Conservation (phyloP, 805 yeast genomes). For the Myxozyma geophila region DNA sequence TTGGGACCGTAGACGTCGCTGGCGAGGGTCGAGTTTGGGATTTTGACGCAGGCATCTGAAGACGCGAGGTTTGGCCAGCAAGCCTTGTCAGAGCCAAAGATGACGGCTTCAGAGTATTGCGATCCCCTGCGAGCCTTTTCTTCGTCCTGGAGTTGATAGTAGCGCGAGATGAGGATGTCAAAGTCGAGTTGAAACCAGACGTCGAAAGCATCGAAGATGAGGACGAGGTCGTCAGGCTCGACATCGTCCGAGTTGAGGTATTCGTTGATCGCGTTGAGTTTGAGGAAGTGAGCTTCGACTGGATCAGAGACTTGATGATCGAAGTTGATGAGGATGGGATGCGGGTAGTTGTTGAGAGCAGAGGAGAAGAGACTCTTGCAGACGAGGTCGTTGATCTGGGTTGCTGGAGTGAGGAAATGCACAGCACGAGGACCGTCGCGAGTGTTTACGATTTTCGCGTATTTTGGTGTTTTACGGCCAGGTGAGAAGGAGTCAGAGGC, state of each 20-base stretch:
- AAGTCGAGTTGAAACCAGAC: conserved; percentile 34
- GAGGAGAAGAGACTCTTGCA: conserved; percentile 28
- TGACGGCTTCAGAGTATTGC: conserved; percentile 3
- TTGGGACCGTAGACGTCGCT: conserved; percentile 19
- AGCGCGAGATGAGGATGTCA: conserved; percentile 20
- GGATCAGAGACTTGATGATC: conserved; percentile 12
- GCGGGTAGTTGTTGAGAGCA: conserved; percentile 31
- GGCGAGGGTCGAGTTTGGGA: conserved; percentile 22
- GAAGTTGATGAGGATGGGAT: conserved; percentile 30
- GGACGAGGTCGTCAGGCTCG: conserved; percentile 19
- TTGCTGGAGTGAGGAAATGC: conserved; percentile 13
- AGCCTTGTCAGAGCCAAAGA: conserved; percentile 28
- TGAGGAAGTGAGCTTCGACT: conserved; percentile 30
- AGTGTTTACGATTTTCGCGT: conserved; percentile 9
- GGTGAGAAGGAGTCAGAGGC: not conserved
- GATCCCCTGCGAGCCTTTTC: conserved; percentile 2
- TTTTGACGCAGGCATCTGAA: conserved; percentile 15
- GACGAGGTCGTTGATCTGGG: conserved; percentile 9
- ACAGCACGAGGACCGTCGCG: conserved; percentile 8
- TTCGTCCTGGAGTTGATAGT: conserved; percentile 8
- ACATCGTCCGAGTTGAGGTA: conserved; percentile 20
- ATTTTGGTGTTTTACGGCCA: not conserved
- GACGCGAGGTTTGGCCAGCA: conserved; percentile 26
- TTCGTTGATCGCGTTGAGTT: conserved; percentile 30
- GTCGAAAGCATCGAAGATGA: conserved; percentile 34